Conservation (phyloP, 2,329 filamentous ascomycete genomes). For the Talaromyces sp. region DNA sequence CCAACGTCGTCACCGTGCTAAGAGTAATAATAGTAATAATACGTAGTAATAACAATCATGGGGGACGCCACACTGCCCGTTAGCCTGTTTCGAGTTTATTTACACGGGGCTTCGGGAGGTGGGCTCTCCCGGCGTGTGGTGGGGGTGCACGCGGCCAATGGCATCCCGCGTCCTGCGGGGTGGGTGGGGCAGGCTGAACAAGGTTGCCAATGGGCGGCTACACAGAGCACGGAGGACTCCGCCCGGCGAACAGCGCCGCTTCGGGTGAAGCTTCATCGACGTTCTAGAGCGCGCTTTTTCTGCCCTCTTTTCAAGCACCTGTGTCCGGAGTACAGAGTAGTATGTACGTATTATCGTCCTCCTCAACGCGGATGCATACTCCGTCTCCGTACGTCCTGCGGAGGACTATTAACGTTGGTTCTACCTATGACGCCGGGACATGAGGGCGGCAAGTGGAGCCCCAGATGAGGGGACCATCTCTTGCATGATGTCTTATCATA, state of each 20-base stretch:
- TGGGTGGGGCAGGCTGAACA: background rate
- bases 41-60: too few species aligned
- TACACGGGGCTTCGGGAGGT: conserved; percentile 16
- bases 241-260: background rate
- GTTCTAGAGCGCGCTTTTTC: background rate
- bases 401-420: background rate
- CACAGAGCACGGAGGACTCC: background rate
- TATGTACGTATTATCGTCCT: too few species aligned
- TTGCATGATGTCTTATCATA: too few species aligned
- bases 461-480: background rate
- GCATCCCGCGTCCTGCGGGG: background rate
- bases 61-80: conserved; percentile 18
- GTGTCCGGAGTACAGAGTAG: too few species aligned
- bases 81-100: conserved; percentile 40
- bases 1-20: background rate
- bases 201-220: background rate
- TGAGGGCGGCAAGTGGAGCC: conserved; percentile 13
- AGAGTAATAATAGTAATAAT: background rate
- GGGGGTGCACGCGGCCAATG: background rate
- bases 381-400: background rate
- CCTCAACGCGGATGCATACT: too few species aligned
- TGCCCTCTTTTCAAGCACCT: too few species aligned
- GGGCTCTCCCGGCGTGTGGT: conserved; percentile 6
- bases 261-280: background rate
- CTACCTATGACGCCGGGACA: background rate